phyloP scores from a whole-genome alignment of 495 filamentous ascomycete genomes.

The Diplogelasinospora grovesii region DNA sequence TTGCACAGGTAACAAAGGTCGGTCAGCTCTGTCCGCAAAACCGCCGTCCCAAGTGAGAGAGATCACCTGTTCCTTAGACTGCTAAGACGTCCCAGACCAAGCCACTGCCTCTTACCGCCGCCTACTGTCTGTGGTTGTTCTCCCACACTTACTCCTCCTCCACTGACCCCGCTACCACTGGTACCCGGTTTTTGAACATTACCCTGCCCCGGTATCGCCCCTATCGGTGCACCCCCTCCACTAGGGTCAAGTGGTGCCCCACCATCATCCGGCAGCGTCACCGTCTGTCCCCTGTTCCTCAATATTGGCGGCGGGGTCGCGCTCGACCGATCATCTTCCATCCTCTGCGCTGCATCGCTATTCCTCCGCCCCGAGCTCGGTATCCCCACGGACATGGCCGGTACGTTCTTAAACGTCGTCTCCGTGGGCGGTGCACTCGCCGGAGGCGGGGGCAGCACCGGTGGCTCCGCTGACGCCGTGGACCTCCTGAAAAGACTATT shows the following conservation, averaged over 20 bases:
- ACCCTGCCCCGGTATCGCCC: neutral
- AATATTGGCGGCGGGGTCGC: conserved; percentile 43
- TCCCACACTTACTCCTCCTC: conserved; percentile 3
- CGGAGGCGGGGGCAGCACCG: conserved; percentile 11
- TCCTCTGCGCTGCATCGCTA: no score
- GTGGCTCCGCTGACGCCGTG: conserved; percentile 17
- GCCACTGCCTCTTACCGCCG: conserved; percentile 31
- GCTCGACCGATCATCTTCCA: conserved; percentile 27
- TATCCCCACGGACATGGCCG: conserved; percentile 18
- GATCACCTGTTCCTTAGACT: conserved; percentile 27
- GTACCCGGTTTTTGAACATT: neutral
- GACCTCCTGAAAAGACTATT: conserved; percentile 39
- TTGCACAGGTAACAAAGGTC: no score
- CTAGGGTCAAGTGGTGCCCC: conserved; percentile 8
- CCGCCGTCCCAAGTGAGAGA: no score
- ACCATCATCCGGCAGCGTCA: conserved; percentile 18
- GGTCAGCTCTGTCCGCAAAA: no score
- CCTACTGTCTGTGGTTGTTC: neutral
- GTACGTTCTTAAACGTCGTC: conserved; percentile 22
- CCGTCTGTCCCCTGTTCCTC: conserved; percentile 25
- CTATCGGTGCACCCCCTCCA: neutral
- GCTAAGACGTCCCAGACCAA: conserved; percentile 28
- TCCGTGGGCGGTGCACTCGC: conserved; percentile 29
- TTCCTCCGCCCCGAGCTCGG: conserved; percentile 24
- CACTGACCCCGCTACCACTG: neutral